Evolutionary conservation across 2,329 filamentous ascomycete species (phyloP).

Genomic region (Stagonosporopsis rhizophila): DNA sequence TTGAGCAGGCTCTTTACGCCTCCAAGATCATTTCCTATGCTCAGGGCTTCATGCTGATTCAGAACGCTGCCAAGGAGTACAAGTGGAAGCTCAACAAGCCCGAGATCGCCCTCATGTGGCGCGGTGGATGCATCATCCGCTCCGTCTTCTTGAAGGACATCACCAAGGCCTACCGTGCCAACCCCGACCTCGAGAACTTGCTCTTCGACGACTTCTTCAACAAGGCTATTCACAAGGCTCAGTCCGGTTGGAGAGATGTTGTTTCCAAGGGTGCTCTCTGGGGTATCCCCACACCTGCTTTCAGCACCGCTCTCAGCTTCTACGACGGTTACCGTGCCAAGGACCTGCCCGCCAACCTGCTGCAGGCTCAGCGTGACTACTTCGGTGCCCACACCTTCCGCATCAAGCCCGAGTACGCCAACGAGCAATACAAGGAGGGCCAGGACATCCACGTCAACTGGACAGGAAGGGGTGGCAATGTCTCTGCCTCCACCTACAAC

Average conservation of each 20-base stretch:
- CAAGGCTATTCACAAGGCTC: slow-evolving; percentile 96
- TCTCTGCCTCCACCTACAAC: slow-evolving; percentile 96
- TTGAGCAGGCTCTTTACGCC: slow-evolving; percentile 98
- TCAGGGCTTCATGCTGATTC: slow-evolving; percentile 99
- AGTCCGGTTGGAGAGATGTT: slow-evolving; percentile 66
- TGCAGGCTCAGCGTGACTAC: slow-evolving; percentile 99
- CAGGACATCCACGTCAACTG: slow-evolving; percentile 99
- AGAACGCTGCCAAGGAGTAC: slow-evolving; percentile 96
- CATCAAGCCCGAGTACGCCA: slow-evolving; percentile 61
- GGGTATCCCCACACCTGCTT: slow-evolving; percentile 94
- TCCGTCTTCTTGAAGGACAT: slow-evolving; percentile 99
- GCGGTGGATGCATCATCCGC: slow-evolving; percentile 99
- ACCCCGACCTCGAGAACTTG: slow-evolving; percentile 96
- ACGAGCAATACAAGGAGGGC: slow-evolving; percentile 79
- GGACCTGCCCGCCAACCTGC: slow-evolving; percentile 95
- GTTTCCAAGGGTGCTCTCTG: slow-evolving; percentile 90
- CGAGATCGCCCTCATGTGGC: slow-evolving; percentile 99
- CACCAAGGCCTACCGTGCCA: slow-evolving; percentile 91
- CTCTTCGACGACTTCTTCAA: slow-evolving; percentile 99
- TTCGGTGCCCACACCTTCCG: slow-evolving; percentile 74
- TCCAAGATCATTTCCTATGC: slow-evolving; percentile 99
- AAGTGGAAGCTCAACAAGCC: slow-evolving; percentile 99
- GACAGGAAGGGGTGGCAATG: slow-evolving; percentile 96
- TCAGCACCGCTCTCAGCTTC: slow-evolving; percentile 97
- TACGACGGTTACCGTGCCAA: slow-evolving; percentile 98